Evolutionary conservation across 2,329 filamentous ascomycete species (phyloP).

Genomic region (Lachnellula hyalina): DNA sequence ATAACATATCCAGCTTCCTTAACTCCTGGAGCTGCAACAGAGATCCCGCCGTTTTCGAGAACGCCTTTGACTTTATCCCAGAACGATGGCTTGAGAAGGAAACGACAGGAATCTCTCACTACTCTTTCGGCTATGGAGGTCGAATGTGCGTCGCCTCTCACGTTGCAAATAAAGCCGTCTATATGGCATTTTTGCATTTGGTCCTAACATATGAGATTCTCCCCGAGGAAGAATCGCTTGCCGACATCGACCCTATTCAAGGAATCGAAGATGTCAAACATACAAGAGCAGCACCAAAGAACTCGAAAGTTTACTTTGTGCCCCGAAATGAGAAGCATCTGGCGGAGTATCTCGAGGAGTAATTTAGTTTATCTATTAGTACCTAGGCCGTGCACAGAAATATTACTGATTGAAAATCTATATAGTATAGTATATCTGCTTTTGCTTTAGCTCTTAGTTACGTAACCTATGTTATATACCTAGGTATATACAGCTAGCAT

Average conservation of each 20-base stretch:
- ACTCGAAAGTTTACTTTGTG: not conserved
- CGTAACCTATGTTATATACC: too few species aligned
- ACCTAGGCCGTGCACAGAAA: too few species aligned
- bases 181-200: constrained; percentile 46
- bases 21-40: constrained; percentile 27
- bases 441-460: too few species aligned
- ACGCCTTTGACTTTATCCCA: constrained; percentile 55
- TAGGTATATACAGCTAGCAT: too few species aligned
- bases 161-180: constrained; percentile 49
- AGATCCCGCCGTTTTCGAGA: constrained; percentile 58
- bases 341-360: too few species aligned
- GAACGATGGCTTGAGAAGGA: constrained; percentile 36
- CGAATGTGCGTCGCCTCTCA: constrained; percentile 51
- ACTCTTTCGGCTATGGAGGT: constrained; percentile 48
- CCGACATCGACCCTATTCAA: not conserved
- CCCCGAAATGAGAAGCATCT: too few species aligned
- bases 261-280: not conserved
- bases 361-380: too few species aligned
- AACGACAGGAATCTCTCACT: constrained; percentile 39
- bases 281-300: not conserved
- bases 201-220: constrained; percentile 45
- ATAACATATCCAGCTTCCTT: constrained; percentile 15
- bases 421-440: too few species aligned
- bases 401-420: too few species aligned
- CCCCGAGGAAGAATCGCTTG: constrained; percentile 5